Evolutionary conservation across 768 basidiomycete species (phyloP), one percentile per base, ranked within the genome.

Genomic region (Mycena kentingensis): DNA sequence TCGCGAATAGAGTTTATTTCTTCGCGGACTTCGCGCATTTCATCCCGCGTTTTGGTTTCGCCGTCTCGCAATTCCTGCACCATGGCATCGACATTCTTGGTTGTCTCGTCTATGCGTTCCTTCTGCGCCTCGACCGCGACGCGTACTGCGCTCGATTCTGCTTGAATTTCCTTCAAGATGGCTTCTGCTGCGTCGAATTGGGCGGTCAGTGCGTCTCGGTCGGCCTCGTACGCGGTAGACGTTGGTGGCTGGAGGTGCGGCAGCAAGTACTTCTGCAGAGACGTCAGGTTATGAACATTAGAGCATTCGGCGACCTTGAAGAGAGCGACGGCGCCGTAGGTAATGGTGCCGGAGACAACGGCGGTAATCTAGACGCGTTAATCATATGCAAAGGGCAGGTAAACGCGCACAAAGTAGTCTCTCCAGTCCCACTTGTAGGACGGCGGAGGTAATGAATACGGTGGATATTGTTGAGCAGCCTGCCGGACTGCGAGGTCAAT

Each of bases 231-330:
- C 4, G 93, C 88, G 18, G 91, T 90, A 2, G 86, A 78, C 0
- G 85, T 81, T 3, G 97, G 96, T 1, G 97, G 95, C 65, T 81
- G 83, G 5, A 99, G 82, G 68, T 97, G 91, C 0, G 97, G 97
- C 5, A 90, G 70, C 16, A 99, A 75, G 69, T 88, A 94, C 83
- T 94, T 97, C 88, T 95, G 62, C 21, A 46, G 18, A 26, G 45
- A 31, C 54, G n/a, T 62, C 43, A 38, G 44, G 31, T 51, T 32
- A 44, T 50, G 13, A 28, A 18, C 26, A 15, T 22, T 3, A 15
- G 39, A 34, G 39, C 5, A 37, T 46, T 60, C 77, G 35, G n/a
- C n/a, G 60, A 89, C 93, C 71, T 83, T 84, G 64, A 93, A 93
- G 37, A 98, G 68, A 2, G 92, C 76, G 24, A 86, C 73, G 12